Evolutionary conservation across 139 green algal species (phyloP).

Genomic region (Coelastrella sp.): DNA sequence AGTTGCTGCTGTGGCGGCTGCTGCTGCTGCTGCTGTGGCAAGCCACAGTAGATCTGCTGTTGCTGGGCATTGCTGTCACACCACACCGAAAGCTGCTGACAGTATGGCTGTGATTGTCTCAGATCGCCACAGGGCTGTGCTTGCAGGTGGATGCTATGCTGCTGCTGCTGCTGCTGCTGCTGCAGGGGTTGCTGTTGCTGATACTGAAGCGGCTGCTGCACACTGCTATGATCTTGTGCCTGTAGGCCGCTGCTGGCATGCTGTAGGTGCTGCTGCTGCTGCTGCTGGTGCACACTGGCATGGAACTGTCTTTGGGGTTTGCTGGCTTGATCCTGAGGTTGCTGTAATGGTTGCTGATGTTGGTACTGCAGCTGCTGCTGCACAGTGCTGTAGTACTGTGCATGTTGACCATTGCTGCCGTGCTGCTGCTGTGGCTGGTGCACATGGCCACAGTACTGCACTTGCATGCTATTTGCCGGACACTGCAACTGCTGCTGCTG

Average conservation of each 20-base stretch:
- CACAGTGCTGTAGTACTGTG: not conserved
- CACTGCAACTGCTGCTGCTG: not conserved
- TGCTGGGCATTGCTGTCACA: not conserved
- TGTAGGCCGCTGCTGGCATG: too few species aligned
- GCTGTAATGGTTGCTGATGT: not conserved
- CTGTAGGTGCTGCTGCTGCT: not conserved
- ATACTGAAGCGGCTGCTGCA: not conserved
- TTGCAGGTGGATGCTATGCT: not conserved
- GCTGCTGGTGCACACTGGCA: not conserved
- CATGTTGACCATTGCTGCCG: too few species aligned
- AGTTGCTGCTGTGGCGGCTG: not conserved
- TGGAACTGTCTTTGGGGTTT: not conserved
- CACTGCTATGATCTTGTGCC: too few species aligned
- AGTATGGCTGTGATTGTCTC: not conserved
- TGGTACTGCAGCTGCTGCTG: not conserved
- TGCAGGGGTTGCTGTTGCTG: not conserved
- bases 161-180: not conserved
- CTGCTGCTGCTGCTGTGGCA: not conserved
- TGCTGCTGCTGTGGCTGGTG: not conserved
- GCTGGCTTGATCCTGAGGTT: not conserved
- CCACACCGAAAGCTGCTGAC: not conserved
- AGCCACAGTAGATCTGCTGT: not conserved
- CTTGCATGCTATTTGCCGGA: not conserved
- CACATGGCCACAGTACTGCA: not conserved
- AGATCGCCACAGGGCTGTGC: not conserved